A percentile compares a stretch with the other conserved stretches of the same genome.
Evolutionary conservation across 116 monocot genomes (phyloP).

Genomic region (Trichopus zeylanicus): DNA sequence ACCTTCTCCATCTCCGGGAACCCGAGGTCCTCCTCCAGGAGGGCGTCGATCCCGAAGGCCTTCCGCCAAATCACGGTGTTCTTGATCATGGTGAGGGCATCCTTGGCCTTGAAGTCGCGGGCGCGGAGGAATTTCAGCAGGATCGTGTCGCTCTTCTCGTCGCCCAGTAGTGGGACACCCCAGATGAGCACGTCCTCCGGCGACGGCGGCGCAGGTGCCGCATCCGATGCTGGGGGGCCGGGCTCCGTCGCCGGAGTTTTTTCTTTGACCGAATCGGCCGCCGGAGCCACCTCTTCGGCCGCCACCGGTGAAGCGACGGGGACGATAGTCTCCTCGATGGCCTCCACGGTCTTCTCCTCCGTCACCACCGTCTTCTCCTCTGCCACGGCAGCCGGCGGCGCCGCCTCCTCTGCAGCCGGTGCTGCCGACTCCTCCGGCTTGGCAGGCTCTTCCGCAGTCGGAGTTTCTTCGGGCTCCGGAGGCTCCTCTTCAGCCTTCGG

Average conservation of each 20-base stretch:
- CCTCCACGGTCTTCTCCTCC: slow-evolving; percentile 29
- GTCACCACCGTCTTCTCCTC: slow-evolving; percentile 4
- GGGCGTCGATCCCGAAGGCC: slow-evolving; percentile 39
- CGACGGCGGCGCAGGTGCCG: not conserved
- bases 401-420: slow-evolving; percentile 1
- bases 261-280: not conserved
- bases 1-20: slow-evolving; percentile 25
- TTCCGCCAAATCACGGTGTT: slow-evolving; percentile 47
- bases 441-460: not conserved
- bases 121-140: slow-evolving; percentile 72
- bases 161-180: slow-evolving; percentile 47
- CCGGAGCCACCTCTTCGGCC: not conserved
- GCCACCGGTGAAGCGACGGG: not conserved
- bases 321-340: slow-evolving; percentile 20
- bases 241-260: not conserved
- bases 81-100: slow-evolving; percentile 53
- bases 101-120: slow-evolving; percentile 54
- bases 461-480: no score
- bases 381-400: slow-evolving; percentile 5
- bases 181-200: slow-evolving; percentile 39
- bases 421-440: not conserved
- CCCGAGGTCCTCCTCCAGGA: slow-evolving; percentile 26
- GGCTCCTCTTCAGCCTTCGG: no score
- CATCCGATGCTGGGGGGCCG: not conserved
- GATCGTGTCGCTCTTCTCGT: slow-evolving; percentile 56